Conservation (phyloP, 176 grass and related monocot genomes). For the Eragrostis curvula region DNA sequence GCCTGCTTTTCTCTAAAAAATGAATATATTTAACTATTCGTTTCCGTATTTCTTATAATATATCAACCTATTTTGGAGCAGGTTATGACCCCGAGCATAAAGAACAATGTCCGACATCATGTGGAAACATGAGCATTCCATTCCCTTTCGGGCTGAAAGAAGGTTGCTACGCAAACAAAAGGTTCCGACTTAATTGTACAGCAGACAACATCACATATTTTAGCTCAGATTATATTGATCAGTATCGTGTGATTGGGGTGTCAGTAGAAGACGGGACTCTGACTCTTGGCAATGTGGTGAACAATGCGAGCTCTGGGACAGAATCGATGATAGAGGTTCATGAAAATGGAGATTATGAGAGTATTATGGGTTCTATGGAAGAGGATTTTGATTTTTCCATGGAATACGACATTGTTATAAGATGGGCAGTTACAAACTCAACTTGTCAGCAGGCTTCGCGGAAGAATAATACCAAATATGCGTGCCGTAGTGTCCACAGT, state of each 20-base stretch:
- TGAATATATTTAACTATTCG: too few species aligned
- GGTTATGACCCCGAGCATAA: not conserved
- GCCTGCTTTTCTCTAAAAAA: not conserved
- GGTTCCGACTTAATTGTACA: conserved; percentile 18
- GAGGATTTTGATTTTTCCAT: not conserved
- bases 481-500: not conserved
- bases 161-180: not conserved
- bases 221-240: fast-evolving
- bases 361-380: too few species aligned
- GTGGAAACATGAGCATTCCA: conserved; percentile 21
- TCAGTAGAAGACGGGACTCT: conserved; percentile 33
- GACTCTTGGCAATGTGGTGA: not conserved
- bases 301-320: not conserved
- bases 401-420: not conserved
- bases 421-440: not conserved
- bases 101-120: not conserved
- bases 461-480: not conserved
- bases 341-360: too few species aligned
- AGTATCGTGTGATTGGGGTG: not conserved
- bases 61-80: not conserved
- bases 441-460: not conserved
- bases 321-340: too few species aligned
- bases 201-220: not conserved
- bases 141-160: conserved; percentile 43
- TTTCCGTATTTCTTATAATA: too few species aligned